Evolutionary conservation across 371 early-diverging fungal genomes (phyloP).

Genomic region (Mortierella sp.): DNA sequence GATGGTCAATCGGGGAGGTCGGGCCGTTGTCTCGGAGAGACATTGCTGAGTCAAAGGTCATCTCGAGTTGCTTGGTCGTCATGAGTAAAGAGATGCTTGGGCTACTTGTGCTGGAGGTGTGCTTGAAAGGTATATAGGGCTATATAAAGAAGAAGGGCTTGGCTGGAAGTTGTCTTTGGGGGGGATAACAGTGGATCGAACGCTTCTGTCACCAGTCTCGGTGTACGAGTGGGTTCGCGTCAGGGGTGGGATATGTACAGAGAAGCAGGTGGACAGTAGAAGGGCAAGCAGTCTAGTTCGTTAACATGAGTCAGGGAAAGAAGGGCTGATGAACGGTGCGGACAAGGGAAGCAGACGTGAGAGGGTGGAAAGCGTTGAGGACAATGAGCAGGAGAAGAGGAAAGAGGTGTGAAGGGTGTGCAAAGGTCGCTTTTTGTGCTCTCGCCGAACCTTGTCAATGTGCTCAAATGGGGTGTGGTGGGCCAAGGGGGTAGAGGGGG

Average conservation of each 20-base stretch:
- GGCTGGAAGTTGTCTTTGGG: too few species aligned
- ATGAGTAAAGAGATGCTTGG: too few species aligned
- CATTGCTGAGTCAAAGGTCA: constrained; percentile 59
- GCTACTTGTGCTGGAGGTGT: constrained; percentile 4
- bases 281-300: constrained; percentile 1
- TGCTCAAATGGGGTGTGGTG: too few species aligned
- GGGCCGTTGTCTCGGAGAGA: constrained; percentile 56
- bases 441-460: too few species aligned
- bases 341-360: constrained; percentile 1
- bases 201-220: too few species aligned
- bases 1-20: constrained; percentile 40
- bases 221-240: too few species aligned
- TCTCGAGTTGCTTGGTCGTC: constrained; percentile 49
- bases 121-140: too few species aligned
- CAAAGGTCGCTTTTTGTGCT: background rate
- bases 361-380: constrained; percentile 4
- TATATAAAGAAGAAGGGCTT: too few species aligned
- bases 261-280: background rate
- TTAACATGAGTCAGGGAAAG: constrained; percentile 14
- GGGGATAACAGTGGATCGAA: too few species aligned
- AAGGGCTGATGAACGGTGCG: constrained; percentile 2
- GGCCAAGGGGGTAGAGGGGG: too few species aligned
- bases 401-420: background rate
- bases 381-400: constrained; percentile 6
- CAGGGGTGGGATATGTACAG: too few species aligned